Evolutionary conservation across 352 stramenopile species (phyloP).

Genomic region (Phytophthora fragariae): DNA sequence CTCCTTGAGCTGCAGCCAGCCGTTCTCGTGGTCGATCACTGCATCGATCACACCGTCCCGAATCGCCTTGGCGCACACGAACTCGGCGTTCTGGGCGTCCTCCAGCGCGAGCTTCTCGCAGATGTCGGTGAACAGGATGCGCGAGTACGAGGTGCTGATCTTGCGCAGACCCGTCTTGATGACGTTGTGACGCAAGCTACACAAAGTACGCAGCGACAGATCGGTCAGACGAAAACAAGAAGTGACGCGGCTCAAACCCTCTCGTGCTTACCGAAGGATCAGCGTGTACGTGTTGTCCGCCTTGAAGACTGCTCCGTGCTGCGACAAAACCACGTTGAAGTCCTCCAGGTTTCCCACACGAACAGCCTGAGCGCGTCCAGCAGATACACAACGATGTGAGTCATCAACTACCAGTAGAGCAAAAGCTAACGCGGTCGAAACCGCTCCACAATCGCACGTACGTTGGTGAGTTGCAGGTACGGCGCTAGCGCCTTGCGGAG

Average conservation of each 20-base stretch:
- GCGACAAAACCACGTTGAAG: constrained; percentile 93
- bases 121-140: constrained; percentile 93
- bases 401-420: not conserved
- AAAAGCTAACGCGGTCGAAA: too few relatives aligned
- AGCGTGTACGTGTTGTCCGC: constrained; percentile 96
- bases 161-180: constrained; percentile 99
- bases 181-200: constrained; percentile 96
- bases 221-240: not conserved
- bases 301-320: constrained; percentile 90
- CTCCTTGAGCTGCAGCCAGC: constrained; percentile 93
- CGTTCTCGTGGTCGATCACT: constrained; percentile 97
- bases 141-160: constrained; percentile 96
- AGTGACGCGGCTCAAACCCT: not conserved
- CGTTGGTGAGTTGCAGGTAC: constrained; percentile 96
- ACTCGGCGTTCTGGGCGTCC: constrained; percentile 94
- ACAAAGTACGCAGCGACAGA: constrained; percentile 6
- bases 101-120: constrained; percentile 94
- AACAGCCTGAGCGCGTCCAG: constrained; percentile 86
- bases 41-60: constrained; percentile 98
- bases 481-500: constrained; percentile 91
- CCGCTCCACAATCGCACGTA: constrained; percentile 32
- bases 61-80: constrained; percentile 98
- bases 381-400: constrained; percentile 8
- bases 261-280: constrained; percentile 87
- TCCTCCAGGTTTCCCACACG: constrained; percentile 95